A percentile compares a stretch with the other conserved stretches of the same genome.
These are phyloP conservation scores for Candida glucosophila DNA, from an alignment of 1,139 yeast genomes.

Conservation along the genomic window DNA sequence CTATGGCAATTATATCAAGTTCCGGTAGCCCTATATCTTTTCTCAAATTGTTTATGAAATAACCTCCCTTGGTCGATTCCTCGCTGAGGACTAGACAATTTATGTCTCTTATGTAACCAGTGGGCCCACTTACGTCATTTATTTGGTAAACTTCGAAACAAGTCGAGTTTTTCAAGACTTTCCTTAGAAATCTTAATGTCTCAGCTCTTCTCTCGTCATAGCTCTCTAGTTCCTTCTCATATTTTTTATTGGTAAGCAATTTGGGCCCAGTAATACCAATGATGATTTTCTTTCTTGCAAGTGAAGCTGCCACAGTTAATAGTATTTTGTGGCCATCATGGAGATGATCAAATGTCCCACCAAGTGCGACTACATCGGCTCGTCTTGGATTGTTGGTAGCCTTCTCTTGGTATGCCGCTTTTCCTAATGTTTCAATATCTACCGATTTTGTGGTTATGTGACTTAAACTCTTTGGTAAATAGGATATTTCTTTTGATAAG, in stretches of 20 bases:
- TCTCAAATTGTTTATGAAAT: constrained; percentile 58
- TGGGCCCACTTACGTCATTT: constrained; percentile 89
- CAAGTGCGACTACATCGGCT: no score
- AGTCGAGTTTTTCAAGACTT: constrained; percentile 30
- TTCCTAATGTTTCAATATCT: no score
- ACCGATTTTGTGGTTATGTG: no score
- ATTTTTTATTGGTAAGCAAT: constrained; percentile 67
- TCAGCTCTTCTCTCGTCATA: constrained; percentile 41
- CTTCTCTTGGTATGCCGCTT: no score
- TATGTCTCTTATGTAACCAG: constrained; percentile 68
- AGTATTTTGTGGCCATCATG: constrained; percentile 94
- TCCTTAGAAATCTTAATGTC: constrained; percentile 41
- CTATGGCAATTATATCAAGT: constrained; percentile 52
- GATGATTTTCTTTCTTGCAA: constrained; percentile 48
- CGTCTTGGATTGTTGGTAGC: no score
- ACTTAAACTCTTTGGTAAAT: no score
- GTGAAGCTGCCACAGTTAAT: constrained; percentile 61
- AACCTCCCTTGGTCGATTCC: constrained; percentile 76
- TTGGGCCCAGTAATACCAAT: constrained; percentile 83
- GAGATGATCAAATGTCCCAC: constrained; percentile 95
- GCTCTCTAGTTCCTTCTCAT: constrained; percentile 53
- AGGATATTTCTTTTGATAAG: no score
- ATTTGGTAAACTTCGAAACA: constrained; percentile 44
- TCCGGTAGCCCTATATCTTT: constrained; percentile 42
- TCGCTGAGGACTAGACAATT: constrained; percentile 74